Evolutionary conservation across 495 filamentous ascomycete species (phyloP).

Genomic region (Hyaloscypha hepaticicola): DNA sequence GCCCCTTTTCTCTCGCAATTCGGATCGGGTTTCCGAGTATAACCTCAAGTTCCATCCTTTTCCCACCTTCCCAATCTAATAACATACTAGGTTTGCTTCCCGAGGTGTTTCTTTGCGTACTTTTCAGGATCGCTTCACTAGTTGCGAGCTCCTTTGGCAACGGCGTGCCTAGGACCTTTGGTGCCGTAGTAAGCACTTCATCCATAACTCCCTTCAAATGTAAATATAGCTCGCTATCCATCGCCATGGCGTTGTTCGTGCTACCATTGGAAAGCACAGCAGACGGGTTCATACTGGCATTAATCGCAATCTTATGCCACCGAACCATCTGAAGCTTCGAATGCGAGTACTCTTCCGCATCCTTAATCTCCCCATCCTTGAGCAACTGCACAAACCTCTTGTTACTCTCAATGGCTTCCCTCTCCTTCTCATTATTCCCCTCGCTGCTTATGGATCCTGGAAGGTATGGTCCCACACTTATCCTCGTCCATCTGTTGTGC

Average conservation of each 20-base stretch:
- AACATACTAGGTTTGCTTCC: conserved; percentile 61
- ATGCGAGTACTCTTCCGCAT: conserved; percentile 50
- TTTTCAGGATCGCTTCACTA: conserved; percentile 53
- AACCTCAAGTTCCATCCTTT: conserved; percentile 55
- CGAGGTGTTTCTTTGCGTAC: conserved; percentile 51
- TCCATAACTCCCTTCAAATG: conserved; percentile 55
- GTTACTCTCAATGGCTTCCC: conserved; percentile 24
- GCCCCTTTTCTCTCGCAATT: conserved; percentile 48
- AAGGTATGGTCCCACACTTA: conserved; percentile 56
- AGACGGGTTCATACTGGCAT: conserved; percentile 62
- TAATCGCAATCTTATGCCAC: conserved; percentile 67
- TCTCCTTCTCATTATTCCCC: conserved; percentile 29
- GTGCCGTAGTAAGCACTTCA: conserved; percentile 55
- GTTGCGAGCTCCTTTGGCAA: conserved; percentile 44
- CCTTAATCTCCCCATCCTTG: conserved; percentile 48
- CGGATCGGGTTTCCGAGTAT: conserved; percentile 53
- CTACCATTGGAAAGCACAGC: conserved; percentile 55
- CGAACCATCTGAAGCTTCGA: conserved; percentile 54
- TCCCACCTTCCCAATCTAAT: conserved; percentile 47
- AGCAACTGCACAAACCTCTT: conserved; percentile 40
- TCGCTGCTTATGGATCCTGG: conserved; percentile 34
- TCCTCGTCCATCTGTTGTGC: conserved; percentile 62
- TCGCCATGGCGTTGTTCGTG: conserved; percentile 54
- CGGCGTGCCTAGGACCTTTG: conserved; percentile 48
- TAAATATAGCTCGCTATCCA: conserved; percentile 47